Evolutionary conservation across 108 stramenopile species (phyloP), one percentile per base, ranked within the genome.

Genomic region (Skeletonema tropicum): DNA sequence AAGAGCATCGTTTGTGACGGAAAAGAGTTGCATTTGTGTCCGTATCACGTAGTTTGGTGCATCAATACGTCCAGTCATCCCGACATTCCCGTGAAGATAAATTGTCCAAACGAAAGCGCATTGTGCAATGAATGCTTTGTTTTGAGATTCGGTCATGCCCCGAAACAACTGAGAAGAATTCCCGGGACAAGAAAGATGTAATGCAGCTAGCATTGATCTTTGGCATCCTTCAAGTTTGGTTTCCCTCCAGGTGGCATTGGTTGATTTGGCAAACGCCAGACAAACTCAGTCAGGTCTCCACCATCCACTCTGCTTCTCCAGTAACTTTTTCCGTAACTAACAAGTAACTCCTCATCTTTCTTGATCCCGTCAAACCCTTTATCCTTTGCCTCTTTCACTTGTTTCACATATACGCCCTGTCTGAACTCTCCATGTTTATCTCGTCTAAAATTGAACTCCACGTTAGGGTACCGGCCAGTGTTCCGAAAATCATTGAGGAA

Each of bases 51-150:
- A 0, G 45, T 45, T 14, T 80, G 62, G 39, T 80, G 79, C 19
- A 15, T 64, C 36, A 67, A 80, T 6, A 63, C 61, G 0, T 14
- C 36, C 31, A 74, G 57, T 19, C 79, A 75, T 21, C 23, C 9
- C 3, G 59, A 69, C 36, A 45, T 74, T 12, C 73, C 73, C 23
- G 70, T 62, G 3, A 76, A 76, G 33, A 65, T 75, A 25, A 35
- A 55, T 35, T 26, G 66, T n/a, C 63, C 74, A 13, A 80, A 80
- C 39, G 75, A 70, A n/a, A 14, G 7, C 21, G 79, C 64, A 23
- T 49, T 80, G 26, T 80, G 79, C 38, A 75, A 80, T 70, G 74
- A 76, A 33, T 80, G 79, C 52, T 80, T 49, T 45, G 74, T 75
- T 3, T n/a, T 64, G 61, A 39, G 29, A 14, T 57, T 57, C 1